Evolutionary conservation across 176 grass and related monocot species (phyloP), one percentile per base, ranked within the genome.

Genomic region (Pontederia paniculata): DNA sequence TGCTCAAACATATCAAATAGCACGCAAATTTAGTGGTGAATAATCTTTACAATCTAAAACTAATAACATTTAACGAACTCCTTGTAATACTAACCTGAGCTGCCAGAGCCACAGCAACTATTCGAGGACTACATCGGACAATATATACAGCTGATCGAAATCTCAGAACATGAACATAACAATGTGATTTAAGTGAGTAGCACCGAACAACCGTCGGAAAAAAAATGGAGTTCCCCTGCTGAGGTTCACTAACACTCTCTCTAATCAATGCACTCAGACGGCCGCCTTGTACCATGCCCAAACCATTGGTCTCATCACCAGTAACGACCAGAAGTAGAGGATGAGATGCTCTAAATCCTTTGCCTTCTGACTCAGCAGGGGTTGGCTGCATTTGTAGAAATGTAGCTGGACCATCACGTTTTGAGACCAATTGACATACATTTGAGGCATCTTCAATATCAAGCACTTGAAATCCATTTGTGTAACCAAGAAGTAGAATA

Each of bases 381-480:
- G 62, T 84, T 57, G 94, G 87, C 63, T 99, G 87, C 94, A 99
- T 99, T 77, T 99, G 87, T 82, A 99, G 77, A 72, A 98, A 99
- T 5, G 87, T 99, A 79, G 87, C 94, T 55, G 94, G 94, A 49
- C 94, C 94, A 65, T 93, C 87, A 55, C 81, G 94, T 72, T 88
- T 98, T 2, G 94, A 99, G 70, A 99, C 94, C 68, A 99, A 69
- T 67, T 99, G 87, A 0, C 94, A 88, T 15, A 99, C 94, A 84
- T 91, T 93, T 23, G 94, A 70, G 49, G 87, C 80, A 82, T 99
- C 87, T 55, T 99, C 87, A 22, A 99, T 87, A 82, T 99, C 94
- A 63, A 99, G 83, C 43, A 99, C 87, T 93, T 99, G 94, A 77
- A 99, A 99, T 43, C 94, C 94, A 75, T 93, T 99, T 15, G 94